Evolutionary conservation across 2,329 filamentous ascomycete genomes (phyloP).

Genomic region (Exophiala alcalophila): DNA sequence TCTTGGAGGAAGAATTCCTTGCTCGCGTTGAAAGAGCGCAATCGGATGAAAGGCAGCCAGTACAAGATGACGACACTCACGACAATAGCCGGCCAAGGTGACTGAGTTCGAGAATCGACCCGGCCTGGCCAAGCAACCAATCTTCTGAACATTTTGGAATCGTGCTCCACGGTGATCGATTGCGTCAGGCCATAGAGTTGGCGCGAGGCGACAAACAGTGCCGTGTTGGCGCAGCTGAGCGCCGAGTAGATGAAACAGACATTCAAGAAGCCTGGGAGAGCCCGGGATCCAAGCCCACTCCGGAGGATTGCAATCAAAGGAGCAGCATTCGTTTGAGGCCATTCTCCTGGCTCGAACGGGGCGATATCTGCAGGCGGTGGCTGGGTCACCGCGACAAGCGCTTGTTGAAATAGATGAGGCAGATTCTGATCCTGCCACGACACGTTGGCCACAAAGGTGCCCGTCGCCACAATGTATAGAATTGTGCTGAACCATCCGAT

Average conservation of each 20-base stretch:
- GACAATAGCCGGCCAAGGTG: constrained; percentile 41
- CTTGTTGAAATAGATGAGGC: constrained; percentile 20
- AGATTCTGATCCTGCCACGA: constrained; percentile 28
- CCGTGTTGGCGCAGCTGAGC: constrained; percentile 36
- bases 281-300: constrained; percentile 4
- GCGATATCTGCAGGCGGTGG: neutral
- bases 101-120: constrained; percentile 23
- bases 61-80: constrained; percentile 40
- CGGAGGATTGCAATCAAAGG: constrained; percentile 1
- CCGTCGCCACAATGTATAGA: constrained; percentile 32
- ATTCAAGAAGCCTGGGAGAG: constrained; percentile 29
- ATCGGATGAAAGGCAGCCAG: constrained; percentile 45
- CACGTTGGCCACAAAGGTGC: constrained; percentile 33
- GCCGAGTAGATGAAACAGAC: constrained; percentile 34
- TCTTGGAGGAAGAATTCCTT: neutral
- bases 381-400: constrained; percentile 2
- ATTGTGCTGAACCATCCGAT: constrained; percentile 33
- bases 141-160: constrained; percentile 1
- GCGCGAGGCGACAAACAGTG: constrained; percentile 38
- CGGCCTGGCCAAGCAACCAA: neutral
- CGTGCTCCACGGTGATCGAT: constrained; percentile 1
- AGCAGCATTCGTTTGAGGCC: neutral
- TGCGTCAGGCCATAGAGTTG: constrained; percentile 35
- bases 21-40: constrained; percentile 25
- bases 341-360: neutral